Base-by-base conservation (phyloP, 2,329 filamentous ascomycete genomes). In the Pseudogymnoascus sp. region DNA sequence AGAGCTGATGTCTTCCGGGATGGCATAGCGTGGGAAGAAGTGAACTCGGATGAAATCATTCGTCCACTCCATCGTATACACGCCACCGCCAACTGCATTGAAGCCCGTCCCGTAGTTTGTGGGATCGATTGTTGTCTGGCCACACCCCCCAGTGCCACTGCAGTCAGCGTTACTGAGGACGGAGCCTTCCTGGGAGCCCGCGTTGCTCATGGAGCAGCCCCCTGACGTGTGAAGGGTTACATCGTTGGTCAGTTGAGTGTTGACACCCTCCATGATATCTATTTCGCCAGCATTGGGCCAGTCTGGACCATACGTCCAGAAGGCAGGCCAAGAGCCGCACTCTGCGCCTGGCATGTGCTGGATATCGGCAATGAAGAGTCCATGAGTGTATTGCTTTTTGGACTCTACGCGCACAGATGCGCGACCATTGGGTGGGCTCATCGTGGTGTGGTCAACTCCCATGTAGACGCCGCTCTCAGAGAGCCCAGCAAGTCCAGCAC, bases 31-130 rank as follows among this genome's bases (percentile, higher is more conserved):
- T 0, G 86, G 79, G 75, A 96, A 97, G 80, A 90, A 93, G 83
- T 86, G 97, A 65, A 96, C 79, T 39, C 81, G 81, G 72, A 97
- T 94, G 64, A 79, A 79, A 0, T 81, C 71, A 30, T 81, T 79
- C 1, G 87, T 90, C 89, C 91, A 96, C 73, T 91, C 85, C 61
- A 87, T 83, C 34, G 84, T 88, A 68, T 88, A 91, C 50, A 91
- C 79, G 38, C 88, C 89, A 22, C 89, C 89, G 8, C 81, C 80
- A 32, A 74, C 80, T 22, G 76, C 76, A 74, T 94, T 94, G 78
- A 95, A 91, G 6, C 81, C 83, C 25, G 81, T 76, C 12, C 88
- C 88, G 66, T 85, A 89, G 65, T 80, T 82, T 47, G 77, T 71
- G 58, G 79, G 78, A 67, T 81, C 75, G 25, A 74, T 67, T 1